These are phyloP conservation scores for Psilocybe mexicana DNA, from an alignment of 1,284 basidiomycete species.

Conservation along the genomic window DNA sequence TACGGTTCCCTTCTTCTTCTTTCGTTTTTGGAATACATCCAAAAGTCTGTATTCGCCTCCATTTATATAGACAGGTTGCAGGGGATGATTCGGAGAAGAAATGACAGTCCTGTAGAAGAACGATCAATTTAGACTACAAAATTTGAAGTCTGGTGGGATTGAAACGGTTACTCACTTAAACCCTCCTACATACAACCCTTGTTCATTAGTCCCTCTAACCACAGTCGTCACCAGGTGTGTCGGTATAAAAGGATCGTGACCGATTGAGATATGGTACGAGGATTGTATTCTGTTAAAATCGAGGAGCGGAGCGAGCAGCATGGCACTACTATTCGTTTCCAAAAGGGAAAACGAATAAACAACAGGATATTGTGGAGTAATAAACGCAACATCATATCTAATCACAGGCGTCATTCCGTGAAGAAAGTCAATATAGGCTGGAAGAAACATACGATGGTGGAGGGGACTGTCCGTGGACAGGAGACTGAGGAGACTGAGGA, in stretches of 20 bases:
- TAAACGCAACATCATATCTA: slow-evolving; percentile 14
- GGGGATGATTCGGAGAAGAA: slow-evolving; percentile 1
- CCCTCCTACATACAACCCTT: slow-evolving; percentile 36
- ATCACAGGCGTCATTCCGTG: not conserved
- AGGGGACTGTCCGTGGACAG: not conserved
- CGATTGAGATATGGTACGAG: slow-evolving; percentile 38
- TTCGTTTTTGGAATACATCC: not conserved
- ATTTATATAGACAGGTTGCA: slow-evolving; percentile 1
- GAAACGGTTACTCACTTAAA: slow-evolving; percentile 33
- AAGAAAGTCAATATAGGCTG: not conserved
- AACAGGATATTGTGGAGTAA: slow-evolving; percentile 18
- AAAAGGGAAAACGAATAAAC: slow-evolving; percentile 31
- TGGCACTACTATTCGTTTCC: slow-evolving; percentile 28
- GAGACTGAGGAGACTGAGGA: not conserved
- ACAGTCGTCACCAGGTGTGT: slow-evolving; percentile 38
- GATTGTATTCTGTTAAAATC: slow-evolving; percentile 29
- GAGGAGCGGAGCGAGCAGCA: slow-evolving; percentile 27
- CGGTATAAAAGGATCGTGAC: slow-evolving; percentile 39
- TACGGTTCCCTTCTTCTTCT: slow-evolving; percentile 2
- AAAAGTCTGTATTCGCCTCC: slow-evolving; percentile 2
- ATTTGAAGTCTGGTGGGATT: not conserved
- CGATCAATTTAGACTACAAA: not conserved
- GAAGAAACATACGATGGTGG: not conserved
- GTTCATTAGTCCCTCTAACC: slow-evolving; percentile 29
- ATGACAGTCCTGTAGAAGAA: not conserved